Evolutionary conservation across 2,329 filamentous ascomycete genomes (phyloP), one percentile per base, ranked within the genome.

Genomic region (Ambrosiella xylebori): DNA sequence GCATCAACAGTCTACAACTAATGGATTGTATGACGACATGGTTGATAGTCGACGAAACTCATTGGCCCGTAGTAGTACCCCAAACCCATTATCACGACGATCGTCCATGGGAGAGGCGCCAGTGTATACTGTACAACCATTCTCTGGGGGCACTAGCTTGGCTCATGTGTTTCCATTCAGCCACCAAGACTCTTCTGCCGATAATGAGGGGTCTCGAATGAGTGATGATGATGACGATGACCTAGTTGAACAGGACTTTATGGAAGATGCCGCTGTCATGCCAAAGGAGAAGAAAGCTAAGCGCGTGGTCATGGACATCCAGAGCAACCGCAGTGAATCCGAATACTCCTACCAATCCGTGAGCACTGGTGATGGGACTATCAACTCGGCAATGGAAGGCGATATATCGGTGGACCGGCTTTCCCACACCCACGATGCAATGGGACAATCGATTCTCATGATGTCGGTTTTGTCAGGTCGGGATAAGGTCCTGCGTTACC

Each of bases 121-220:
- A 2, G 19, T 44, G 15, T 57, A 50, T 0, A 65, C 70, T 6
- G 70, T 65, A 15, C 67, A 1, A 72, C 74, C 0, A 9, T 80
- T 77, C 61, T 81, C 78, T 1, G 69, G 71, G 57, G 79, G 78
- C 1, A 76, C 77, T 1, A 78, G 76, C 2, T 72, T 97, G 3
- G 79, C 84, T 56, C 91, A 97, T 66, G 89, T 97, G 1, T 96
- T 96, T 64, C 91, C 90, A 0, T 97, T 95, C 62, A 86, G 27
- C 51, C 41, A 39, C 7, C 53, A 9, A 9, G 55, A 40, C 13
- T 39, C 37, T 27, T 39, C 39, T 8, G 8, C 2, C 13, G 13
- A 51, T 19, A 27, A 51, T 27, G 9, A 19, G 8, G 47, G 17
- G 8, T 51, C 47, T 1, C 13, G 35, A 36, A 38, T 17, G 52